Base-by-base conservation (phyloP, 1,284 basidiomycete species). In the Ceratorhiza oryzae-sativae region DNA sequence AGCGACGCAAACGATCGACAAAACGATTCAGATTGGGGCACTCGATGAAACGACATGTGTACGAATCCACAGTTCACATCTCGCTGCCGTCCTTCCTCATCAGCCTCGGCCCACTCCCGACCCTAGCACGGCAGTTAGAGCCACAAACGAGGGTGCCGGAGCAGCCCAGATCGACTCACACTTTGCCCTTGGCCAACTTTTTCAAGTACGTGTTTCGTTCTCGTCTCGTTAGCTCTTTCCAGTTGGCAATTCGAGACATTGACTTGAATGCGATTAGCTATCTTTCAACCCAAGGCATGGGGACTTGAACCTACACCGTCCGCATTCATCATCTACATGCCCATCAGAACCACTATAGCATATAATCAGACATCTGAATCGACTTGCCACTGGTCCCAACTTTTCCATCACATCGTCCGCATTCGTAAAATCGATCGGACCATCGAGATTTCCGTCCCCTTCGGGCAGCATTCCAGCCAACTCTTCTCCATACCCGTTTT, bases 391-490 rank as follows among this genome's bases (percentile, higher is more conserved):
- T 9, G 53, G 65, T 15, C 53, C 53, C 20, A 70, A 30, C 41
- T 70, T 70, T 6, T 70, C 65, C 53, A 70, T 70, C 41, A 70
- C 53, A 48, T 70, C 65, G 12, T 70, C 65, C 41, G 65, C 65
- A 46, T 68, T 68, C 39, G 65, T 68, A 32, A 68, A 68, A 46
- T 68, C 65, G 25, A 68, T 68, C 53, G 65, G 65, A 9, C 20
- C 65, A n/a, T 68, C 65, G 6, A 68, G 32, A 1, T 3, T 68
- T 23, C 65, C 53, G n/a, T 58, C 53, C 15, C 65, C 53, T 27
- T 4, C 65, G 58, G 65, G 53, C 45, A 70, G 53, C 25, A 25
- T 42, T 18, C 65, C 53, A 55, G 30, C 49, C n/a, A 67, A 10
- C 3, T 55, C 49, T n/a, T 39, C 63, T 13, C 4, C 45, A 13